phyloP scores from a whole-genome alignment of 1,284 basidiomycete genomes.

The Blastosporella zonata region DNA sequence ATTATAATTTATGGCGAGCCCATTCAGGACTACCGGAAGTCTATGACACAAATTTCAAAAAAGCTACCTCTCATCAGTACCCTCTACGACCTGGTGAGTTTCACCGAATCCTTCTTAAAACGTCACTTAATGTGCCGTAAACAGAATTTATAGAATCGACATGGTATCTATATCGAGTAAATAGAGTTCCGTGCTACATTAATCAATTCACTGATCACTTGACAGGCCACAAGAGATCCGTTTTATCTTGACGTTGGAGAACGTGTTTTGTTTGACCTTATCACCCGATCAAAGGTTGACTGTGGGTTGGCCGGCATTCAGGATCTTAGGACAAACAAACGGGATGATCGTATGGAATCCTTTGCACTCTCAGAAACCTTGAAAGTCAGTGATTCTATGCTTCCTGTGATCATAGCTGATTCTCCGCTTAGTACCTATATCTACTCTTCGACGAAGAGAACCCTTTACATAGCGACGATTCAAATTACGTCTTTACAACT shows the following conservation, averaged over 20 bases:
- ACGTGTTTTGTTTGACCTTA: constrained; percentile 76
- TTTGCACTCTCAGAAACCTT: constrained; percentile 89
- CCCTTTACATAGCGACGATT: constrained; percentile 68
- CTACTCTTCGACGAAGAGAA: constrained; percentile 89
- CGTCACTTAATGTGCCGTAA: constrained; percentile 5
- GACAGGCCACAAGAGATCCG: constrained; percentile 83
- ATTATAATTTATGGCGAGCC: constrained; percentile 87
- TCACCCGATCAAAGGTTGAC: constrained; percentile 68
- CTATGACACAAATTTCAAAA: constrained; percentile 75
- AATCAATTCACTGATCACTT: constrained; percentile 13
- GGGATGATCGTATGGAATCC: constrained; percentile 91
- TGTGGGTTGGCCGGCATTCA: constrained; percentile 84
- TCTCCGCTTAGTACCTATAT: constrained; percentile 75
- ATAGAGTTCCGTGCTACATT: constrained; percentile 24
- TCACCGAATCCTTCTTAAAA: not conserved
- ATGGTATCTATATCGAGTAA: constrained; percentile 87
- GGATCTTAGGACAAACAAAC: constrained; percentile 77
- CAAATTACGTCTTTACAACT: constrained; percentile 85
- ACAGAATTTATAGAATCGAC: constrained; percentile 90
- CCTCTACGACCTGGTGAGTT: constrained; percentile 73
- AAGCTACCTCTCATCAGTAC: constrained; percentile 78
- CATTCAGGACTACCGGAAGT: constrained; percentile 87
- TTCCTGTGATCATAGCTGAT: constrained; percentile 4
- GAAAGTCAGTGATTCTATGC: constrained; percentile 49
- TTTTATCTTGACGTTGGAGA: constrained; percentile 92